Evolutionary conservation across 164 flowering plant genomes (phyloP).

Genomic region (Buxus sempervirens): DNA sequence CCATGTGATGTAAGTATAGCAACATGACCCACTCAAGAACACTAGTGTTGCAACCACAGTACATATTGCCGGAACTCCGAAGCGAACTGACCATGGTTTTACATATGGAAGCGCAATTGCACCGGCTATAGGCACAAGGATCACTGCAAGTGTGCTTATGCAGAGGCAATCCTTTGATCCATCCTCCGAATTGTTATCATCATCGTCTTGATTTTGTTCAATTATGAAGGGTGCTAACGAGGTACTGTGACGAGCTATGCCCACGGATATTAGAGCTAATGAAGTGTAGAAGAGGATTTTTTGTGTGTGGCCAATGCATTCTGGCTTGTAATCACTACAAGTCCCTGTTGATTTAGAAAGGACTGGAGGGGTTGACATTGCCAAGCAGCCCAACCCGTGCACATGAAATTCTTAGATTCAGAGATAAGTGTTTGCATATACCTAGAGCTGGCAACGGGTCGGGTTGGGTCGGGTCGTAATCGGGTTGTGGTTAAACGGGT

Average conservation of each 20-base stretch:
- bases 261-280: constrained; percentile 26
- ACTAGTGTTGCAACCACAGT: constrained; percentile 24
- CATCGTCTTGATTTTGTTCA: constrained; percentile 13
- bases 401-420: background rate
- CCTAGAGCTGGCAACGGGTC: too few relatives aligned
- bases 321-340: constrained; percentile 25
- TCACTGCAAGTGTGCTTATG: constrained; percentile 4
- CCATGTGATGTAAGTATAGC: constrained; percentile 5
- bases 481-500: too few relatives aligned
- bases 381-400: constrained; percentile 33
- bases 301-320: constrained; percentile 32
- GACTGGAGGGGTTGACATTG: constrained; percentile 41
- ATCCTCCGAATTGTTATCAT: background rate
- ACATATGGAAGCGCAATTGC: constrained; percentile 24
- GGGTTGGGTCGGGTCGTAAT: too few relatives aligned
- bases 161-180: background rate
- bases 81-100: constrained; percentile 35
- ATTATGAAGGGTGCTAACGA: constrained; percentile 15
- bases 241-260: constrained; percentile 28
- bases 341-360: constrained; percentile 17
- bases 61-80: constrained; percentile 38
- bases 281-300: constrained; percentile 28
- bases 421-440: background rate
- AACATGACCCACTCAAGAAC: constrained; percentile 26
- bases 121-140: constrained; percentile 23